Conservation (phyloP, 108 stramenopile genomes). For the Cyclostephanos invisitatus region DNA sequence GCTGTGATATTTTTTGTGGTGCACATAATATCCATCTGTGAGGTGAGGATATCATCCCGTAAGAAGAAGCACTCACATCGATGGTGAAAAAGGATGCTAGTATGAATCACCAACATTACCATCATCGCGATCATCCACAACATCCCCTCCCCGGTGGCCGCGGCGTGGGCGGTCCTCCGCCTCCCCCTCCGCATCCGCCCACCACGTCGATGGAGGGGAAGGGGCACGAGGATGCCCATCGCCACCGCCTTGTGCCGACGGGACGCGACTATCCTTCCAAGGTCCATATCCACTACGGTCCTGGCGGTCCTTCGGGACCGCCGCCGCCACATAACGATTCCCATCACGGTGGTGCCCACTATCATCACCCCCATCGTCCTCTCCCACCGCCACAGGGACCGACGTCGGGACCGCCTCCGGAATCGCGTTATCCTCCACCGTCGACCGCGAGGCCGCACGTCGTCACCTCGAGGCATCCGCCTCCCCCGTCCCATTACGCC, state of each 20-base stretch:
- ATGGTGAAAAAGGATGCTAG: too few species aligned
- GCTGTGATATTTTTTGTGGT: too few species aligned
- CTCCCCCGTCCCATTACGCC: neutral
- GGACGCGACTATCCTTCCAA: neutral
- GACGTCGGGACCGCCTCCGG: neutral
- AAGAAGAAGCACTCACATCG: too few species aligned
- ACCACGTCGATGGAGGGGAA: too few species aligned
- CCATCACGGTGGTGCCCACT: too few species aligned
- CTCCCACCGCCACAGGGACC: neutral
- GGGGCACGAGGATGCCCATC: neutral
- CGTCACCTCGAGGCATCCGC: neutral
- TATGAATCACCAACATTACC: too few species aligned
- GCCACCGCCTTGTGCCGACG: neutral
- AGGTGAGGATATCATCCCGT: too few species aligned
- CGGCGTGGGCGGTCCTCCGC: neutral
- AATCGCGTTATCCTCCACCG: slow-evolving; percentile 27
- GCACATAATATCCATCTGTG: too few species aligned
- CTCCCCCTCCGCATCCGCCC: neutral
- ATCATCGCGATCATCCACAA: too few species aligned
- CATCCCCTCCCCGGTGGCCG: too few species aligned
- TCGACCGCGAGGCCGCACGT: neutral
- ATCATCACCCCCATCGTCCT: neutral
- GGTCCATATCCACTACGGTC: neutral
- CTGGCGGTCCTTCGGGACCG: neutral
- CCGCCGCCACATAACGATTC: neutral